phyloP scores from a whole-genome alignment of 1,284 basidiomycete genomes.

The Trichosporon inkin region DNA sequence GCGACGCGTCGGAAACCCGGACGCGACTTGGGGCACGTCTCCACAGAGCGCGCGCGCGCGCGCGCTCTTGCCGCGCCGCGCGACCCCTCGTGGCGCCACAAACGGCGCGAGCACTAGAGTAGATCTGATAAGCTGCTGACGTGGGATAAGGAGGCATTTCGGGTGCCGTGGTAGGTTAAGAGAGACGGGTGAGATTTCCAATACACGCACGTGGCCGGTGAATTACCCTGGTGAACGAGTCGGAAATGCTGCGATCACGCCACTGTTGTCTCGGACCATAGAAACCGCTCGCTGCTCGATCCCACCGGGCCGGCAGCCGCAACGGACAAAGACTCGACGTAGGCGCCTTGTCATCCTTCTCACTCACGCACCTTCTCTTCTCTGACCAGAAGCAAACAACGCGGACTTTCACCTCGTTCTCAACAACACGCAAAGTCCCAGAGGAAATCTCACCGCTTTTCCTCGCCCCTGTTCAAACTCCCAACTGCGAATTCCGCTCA shows the following conservation, averaged over 20 bases:
- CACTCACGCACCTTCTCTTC: background rate
- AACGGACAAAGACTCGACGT: background rate
- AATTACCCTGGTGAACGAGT: background rate
- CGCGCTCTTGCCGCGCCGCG: too few relatives aligned
- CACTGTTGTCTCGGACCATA: background rate
- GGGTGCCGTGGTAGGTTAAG: too few relatives aligned
- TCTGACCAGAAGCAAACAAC: background rate
- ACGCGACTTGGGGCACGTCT: too few relatives aligned
- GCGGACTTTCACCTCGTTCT: background rate
- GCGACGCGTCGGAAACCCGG: too few relatives aligned
- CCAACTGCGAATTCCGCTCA: background rate
- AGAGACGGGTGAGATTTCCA: too few relatives aligned
- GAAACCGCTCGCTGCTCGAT: background rate
- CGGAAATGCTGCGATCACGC: conserved; percentile 7
- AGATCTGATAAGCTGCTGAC: too few relatives aligned
- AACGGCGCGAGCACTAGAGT: too few relatives aligned
- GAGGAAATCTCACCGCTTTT: background rate
- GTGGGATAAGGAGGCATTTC: too few relatives aligned
- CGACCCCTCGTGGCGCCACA: too few relatives aligned
- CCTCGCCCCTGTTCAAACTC: background rate
- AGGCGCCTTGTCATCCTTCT: background rate
- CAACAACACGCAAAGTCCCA: conserved; percentile 3
- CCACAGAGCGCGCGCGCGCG: too few relatives aligned
- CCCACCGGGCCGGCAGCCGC: background rate
- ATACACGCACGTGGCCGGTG: too few relatives aligned